Evolutionary conservation across 768 basidiomycete species (phyloP).

Genomic region (Lanmaoa rubissima): DNA sequence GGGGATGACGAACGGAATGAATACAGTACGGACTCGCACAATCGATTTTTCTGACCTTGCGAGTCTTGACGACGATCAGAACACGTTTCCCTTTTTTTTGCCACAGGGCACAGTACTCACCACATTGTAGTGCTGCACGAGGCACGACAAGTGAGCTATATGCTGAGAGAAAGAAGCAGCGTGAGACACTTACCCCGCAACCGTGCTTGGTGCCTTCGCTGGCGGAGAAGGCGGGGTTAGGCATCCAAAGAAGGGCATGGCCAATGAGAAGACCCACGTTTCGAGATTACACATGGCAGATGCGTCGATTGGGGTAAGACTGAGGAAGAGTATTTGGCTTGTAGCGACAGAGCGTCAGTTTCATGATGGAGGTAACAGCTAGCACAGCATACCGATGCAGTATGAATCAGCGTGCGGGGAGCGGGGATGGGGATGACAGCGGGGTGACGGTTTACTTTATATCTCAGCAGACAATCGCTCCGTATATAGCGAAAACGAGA

Average conservation of each 20-base stretch:
- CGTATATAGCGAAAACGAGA: slow-evolving; percentile 14
- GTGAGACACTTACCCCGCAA: slow-evolving; percentile 52
- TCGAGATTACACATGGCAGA: slow-evolving; percentile 53
- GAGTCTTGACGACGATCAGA: slow-evolving; percentile 29
- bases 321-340: slow-evolving; percentile 5
- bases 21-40: slow-evolving; percentile 38
- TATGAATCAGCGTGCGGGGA: slow-evolving; percentile 12
- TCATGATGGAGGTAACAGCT: not conserved
- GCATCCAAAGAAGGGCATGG: slow-evolving; percentile 14
- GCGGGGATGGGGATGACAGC: slow-evolving; percentile 12
- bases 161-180: slow-evolving; percentile 4
- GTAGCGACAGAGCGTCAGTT: slow-evolving; percentile 2
- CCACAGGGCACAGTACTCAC: slow-evolving; percentile 43
- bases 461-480: slow-evolving; percentile 16
- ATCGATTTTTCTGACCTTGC: slow-evolving; percentile 35
- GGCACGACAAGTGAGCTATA: slow-evolving; percentile 9
- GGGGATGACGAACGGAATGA: slow-evolving; percentile 39
- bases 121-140: slow-evolving; percentile 62
- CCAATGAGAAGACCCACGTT: slow-evolving; percentile 41
- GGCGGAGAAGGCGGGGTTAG: slow-evolving; percentile 30
- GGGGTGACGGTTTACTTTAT: slow-evolving; percentile 31
- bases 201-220: slow-evolving; percentile 76
- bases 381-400: slow-evolving; percentile 19
- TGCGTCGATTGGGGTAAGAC: slow-evolving; percentile 8
- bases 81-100: not conserved